These are phyloP conservation scores for Quercus ilex DNA, from an alignment of 306 rosid genomes.

Conservation along the genomic window DNA sequence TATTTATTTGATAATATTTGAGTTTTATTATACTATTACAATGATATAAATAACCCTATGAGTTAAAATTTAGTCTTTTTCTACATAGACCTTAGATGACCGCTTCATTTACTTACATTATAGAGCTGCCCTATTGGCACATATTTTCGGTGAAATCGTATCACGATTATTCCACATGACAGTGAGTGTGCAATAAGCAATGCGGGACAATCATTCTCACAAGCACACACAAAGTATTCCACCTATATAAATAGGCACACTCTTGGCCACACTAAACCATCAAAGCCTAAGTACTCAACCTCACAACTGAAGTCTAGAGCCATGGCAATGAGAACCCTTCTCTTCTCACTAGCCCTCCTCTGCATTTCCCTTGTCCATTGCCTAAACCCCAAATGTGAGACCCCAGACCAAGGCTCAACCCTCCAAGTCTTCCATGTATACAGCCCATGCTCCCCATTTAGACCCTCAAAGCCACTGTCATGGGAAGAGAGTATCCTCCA, in stretches of 20 bases:
- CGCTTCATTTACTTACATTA: no score
- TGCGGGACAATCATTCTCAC: no score
- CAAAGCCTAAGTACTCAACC: neutral
- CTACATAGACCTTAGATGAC: no score
- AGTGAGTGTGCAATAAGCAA: no score
- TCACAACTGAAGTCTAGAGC: neutral
- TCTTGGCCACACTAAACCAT: constrained; percentile 9
- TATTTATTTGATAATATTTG: no score
- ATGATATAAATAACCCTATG: rapidly evolving
- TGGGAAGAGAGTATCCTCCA: constrained; percentile 77
- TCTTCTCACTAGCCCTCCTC: constrained; percentile 15
- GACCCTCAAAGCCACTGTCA: constrained; percentile 49
- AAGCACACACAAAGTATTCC: neutral
- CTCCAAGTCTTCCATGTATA: constrained; percentile 65
- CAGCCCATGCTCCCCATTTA: constrained; percentile 74
- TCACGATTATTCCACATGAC: no score
- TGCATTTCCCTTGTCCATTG: constrained; percentile 32
- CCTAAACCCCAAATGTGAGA: constrained; percentile 37
- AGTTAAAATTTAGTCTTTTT: no score
- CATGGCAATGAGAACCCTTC: constrained; percentile 39
- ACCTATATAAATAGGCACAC: constrained; percentile 25
- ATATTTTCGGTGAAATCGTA: no score
- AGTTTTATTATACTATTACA: no score
- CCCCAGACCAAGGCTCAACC: constrained; percentile 48
- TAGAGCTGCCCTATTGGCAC: no score